These are phyloP conservation scores for Suillus luteus DNA, from an alignment of 768 basidiomycete species.

Conservation along the genomic window DNA sequence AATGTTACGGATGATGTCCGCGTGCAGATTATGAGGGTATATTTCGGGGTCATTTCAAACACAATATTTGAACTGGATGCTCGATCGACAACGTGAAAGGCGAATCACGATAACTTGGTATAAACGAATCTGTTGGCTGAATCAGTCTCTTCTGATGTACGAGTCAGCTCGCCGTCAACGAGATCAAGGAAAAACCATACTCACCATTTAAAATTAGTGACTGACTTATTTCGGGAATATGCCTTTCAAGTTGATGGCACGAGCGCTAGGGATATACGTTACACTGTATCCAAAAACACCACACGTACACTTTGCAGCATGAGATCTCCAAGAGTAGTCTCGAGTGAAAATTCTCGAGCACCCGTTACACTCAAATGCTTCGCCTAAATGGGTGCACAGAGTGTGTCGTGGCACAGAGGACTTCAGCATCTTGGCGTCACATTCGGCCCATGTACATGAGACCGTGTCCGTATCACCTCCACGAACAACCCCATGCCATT, in stretches of 20 bases:
- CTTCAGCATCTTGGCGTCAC: neutral
- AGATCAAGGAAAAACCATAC: too few species aligned
- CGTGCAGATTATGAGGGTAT: neutral
- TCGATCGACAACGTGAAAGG: neutral
- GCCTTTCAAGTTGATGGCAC: neutral
- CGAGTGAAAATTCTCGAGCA: neutral
- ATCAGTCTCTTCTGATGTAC: neutral
- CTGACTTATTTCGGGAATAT: neutral
- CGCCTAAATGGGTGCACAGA: neutral
- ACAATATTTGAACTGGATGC: neutral
- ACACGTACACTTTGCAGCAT: neutral
- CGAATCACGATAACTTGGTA: too few species aligned
- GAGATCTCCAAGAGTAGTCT: neutral
- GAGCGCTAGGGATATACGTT: neutral
- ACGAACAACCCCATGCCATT: constrained; percentile 5
- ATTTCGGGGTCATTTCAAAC: neutral
- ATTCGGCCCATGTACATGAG: constrained; percentile 7
- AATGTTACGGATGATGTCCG: neutral
- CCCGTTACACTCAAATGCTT: neutral
- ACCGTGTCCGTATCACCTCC: neutral
- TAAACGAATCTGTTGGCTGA: too few species aligned
- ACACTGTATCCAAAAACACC: neutral
- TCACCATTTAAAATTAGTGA: neutral
- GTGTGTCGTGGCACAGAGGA: neutral
- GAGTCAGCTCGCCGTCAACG: neutral